phyloP scores from a whole-genome alignment of 139 green algal species.

The Haematococcus lacustris region DNA sequence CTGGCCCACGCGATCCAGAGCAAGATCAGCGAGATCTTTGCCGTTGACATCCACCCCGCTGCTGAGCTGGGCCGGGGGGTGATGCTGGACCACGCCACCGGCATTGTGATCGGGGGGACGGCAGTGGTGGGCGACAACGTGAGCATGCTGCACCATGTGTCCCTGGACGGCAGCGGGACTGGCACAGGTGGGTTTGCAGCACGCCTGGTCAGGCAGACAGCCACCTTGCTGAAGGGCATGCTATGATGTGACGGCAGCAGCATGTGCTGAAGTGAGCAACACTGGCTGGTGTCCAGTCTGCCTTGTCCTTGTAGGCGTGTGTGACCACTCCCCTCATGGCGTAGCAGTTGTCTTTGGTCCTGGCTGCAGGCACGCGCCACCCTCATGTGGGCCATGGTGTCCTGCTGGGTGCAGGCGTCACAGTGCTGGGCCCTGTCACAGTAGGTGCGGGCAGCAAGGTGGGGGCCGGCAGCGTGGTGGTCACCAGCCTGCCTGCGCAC shows the following conservation, averaged over 20 bases:
- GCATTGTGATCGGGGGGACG: constrained; percentile 93
- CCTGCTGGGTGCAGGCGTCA: constrained; percentile 79
- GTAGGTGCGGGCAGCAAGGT: constrained; percentile 75
- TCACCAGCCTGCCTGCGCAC: constrained; percentile 66
- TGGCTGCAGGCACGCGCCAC: no score
- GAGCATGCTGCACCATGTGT: constrained; percentile 94
- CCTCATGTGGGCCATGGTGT: constrained; percentile 77
- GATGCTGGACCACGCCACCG: constrained; percentile 89
- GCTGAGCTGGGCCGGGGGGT: constrained; percentile 73
- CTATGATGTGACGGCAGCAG: no score
- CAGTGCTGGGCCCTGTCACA: constrained; percentile 69
- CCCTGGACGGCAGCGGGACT: constrained; percentile 80
- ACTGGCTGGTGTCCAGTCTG: no score
- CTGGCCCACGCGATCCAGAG: constrained; percentile 73
- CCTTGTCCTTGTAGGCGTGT: no score
- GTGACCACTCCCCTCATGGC: no score
- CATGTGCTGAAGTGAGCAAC: no score
- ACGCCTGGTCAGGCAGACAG: no score
- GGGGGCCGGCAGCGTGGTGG: constrained; percentile 79
- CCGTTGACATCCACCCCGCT: constrained; percentile 86
- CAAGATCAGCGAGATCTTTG: constrained; percentile 62
- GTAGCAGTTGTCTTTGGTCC: no score
- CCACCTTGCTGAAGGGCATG: no score
- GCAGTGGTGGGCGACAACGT: constrained; percentile 89
- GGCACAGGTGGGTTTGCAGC: no score